Evolutionary conservation across 2,329 filamentous ascomycete species (phyloP).

Genomic region (Ceratocystis diversiconidia): DNA sequence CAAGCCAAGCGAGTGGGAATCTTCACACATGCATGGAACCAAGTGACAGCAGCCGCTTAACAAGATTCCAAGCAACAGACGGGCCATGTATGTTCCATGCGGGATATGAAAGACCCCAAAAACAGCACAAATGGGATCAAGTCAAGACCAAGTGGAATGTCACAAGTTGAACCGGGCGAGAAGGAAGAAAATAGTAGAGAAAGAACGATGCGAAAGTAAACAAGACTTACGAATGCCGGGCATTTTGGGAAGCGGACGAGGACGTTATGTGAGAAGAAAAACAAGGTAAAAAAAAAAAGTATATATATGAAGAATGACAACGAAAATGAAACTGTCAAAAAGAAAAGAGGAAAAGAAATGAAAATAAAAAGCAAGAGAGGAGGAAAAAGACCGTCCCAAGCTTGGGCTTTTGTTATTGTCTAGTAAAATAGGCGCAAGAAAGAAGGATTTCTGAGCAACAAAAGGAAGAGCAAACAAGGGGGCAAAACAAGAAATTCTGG

Average conservation of each 20-base stretch:
- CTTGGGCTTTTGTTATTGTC: constrained; percentile 11
- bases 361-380: constrained; percentile 10
- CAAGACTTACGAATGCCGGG: constrained; percentile 17
- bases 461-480: constrained; percentile 5
- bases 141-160: background rate
- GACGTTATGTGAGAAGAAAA: background rate
- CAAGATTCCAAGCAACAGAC: background rate
- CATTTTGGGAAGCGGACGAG: constrained; percentile 8
- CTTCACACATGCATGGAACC: background rate
- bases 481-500: background rate
- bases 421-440: constrained; percentile 7
- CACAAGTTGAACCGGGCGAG: background rate
- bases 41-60: background rate
- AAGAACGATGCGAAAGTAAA: background rate
- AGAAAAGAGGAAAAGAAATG: constrained; percentile 3
- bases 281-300: background rate
- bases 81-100: no score
- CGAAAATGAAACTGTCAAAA: background rate
- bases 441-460: background rate
- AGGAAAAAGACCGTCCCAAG: background rate
- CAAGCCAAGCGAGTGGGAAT: background rate
- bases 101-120: no score
- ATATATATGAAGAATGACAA: constrained; percentile 9
- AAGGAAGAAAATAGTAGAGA: background rate
- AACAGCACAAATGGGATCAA: background rate